Evolutionary conservation across 1,139 yeast genomes (phyloP), one percentile per base, ranked within the genome.

Genomic region (Zygotorulaspora mrakii): DNA sequence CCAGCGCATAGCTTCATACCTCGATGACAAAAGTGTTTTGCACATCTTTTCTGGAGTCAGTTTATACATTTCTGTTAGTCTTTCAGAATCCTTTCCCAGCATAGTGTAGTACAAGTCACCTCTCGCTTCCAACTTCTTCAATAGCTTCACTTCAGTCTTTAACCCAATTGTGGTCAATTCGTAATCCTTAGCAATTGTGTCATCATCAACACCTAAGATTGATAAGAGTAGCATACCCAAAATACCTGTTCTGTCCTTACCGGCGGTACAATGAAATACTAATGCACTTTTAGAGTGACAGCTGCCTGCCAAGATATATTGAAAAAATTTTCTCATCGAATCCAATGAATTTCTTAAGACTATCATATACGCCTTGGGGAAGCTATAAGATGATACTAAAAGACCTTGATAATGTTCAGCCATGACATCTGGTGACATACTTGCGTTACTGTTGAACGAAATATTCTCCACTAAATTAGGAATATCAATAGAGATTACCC

Each of bases 171-270:
- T 73, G 2, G 94, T 83, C 54, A 85, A 64, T 57, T 82, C 94
- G 54, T 82, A 80, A 59, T 84, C 94, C 47, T 77, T 74, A 2
- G 87, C 79, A 30, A 86, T 71, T 2, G 78, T 76, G 49, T 77
- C 75, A 12, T 70, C 68, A 44, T 81, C 86, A 5, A 85, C 84
- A 0, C 85, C 88, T 11, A 75, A 67, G 17, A 85, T 62, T 18
- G 77, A 63, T 33, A 86, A 66, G 2, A 85, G 66, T 40, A 86
- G 62, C 77, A 86, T 84, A 3, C 80, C 74, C 48, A 83, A 60
- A 10, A 85, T 69, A 0, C 95, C 95, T 0, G 95, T 86, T 35
- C 95, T 71, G 58, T 87, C 95, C 58, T 85, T 86, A 2, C 95
- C 95, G 1, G 94, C 94, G 2, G 89, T 77, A 61, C 95, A 86